Percentiles rank a stretch among this genome's conserved stretches.
Conservation (phyloP, 2,329 filamentous ascomycete species). For the Decorospora gaudefroyi region DNA sequence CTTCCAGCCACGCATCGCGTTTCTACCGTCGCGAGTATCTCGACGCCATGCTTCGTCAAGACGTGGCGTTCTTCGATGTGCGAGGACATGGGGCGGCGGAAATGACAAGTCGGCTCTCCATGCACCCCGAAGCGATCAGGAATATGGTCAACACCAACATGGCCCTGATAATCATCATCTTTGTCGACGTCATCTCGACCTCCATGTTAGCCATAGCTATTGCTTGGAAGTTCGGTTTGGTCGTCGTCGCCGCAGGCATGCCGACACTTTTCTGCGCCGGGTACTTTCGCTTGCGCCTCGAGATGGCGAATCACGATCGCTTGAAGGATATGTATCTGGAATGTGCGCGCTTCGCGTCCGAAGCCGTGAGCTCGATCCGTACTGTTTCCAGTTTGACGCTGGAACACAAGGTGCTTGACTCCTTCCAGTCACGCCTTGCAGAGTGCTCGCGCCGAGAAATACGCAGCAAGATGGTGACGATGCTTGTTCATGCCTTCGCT, state of each 20-base stretch:
- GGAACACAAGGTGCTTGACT: no score
- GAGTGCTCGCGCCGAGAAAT: no score
- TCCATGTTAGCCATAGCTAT: conserved; percentile 70
- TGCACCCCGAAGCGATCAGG: conserved; percentile 64
- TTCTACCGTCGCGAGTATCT: conserved; percentile 65
- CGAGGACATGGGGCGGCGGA: conserved; percentile 65
- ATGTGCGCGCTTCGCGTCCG: no score
- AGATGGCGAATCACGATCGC: no score
- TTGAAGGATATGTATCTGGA: no score
- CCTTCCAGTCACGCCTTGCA: no score
- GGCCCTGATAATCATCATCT: conserved; percentile 62
- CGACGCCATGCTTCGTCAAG: conserved; percentile 63
- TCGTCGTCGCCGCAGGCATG: conserved; percentile 64
- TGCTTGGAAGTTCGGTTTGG: conserved; percentile 76
- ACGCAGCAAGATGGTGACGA: no score
- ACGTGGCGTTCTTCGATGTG: conserved; percentile 64
- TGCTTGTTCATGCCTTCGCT: no score
- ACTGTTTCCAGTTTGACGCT: no score
- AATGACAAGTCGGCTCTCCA: conserved; percentile 60
- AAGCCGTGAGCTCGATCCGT: no score
- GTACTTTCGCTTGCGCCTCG: conserved; percentile 59
- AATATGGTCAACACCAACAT: conserved; percentile 67
- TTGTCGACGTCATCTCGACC: conserved; percentile 68
- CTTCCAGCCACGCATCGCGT: conserved; percentile 53
- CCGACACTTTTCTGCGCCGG: conserved; percentile 57